These are phyloP conservation scores for Chrysoporthe cubensis DNA, from an alignment of 2,329 filamentous ascomycete species.

Conservation along the genomic window DNA sequence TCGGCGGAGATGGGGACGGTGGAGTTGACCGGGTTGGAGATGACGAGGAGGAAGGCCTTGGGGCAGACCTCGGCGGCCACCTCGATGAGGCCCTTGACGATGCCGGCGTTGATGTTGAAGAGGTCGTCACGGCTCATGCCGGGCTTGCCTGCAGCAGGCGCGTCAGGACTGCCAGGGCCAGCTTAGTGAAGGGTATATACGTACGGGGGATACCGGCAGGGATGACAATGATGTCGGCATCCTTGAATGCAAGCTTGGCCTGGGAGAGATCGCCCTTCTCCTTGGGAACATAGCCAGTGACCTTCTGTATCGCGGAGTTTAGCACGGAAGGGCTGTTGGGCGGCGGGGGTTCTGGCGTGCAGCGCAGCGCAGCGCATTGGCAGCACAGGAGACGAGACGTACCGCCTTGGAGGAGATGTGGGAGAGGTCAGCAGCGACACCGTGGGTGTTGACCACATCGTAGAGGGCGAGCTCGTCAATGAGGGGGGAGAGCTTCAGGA, in stretches of 20 bases:
- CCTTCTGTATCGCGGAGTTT: slow-evolving; percentile 61
- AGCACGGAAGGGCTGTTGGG: slow-evolving; percentile 11
- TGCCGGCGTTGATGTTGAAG: slow-evolving; percentile 99
- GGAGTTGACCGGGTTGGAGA: slow-evolving; percentile 99
- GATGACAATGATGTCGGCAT: slow-evolving; percentile 95
- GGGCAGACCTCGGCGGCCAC: slow-evolving; percentile 84
- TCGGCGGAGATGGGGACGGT: slow-evolving; percentile 97
- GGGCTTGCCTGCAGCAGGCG: slow-evolving; percentile 76
- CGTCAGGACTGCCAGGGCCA: slow-evolving; percentile 19
- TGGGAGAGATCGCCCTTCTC: slow-evolving; percentile 68
- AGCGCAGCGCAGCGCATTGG: not conserved
- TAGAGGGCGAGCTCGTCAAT: slow-evolving; percentile 94
- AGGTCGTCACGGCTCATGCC: slow-evolving; percentile 99
- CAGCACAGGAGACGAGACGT: slow-evolving; percentile 36
- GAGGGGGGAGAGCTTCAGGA: slow-evolving; percentile 87
- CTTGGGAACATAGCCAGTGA: slow-evolving; percentile 84
- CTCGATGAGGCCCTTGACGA: slow-evolving; percentile 92
- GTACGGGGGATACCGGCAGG: slow-evolving; percentile 96
- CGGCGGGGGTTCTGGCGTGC: slow-evolving; percentile 1
- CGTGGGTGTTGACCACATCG: slow-evolving; percentile 99
- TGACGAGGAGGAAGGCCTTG: slow-evolving; percentile 94
- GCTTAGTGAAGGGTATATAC: slow-evolving; percentile 40
- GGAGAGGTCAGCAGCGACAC: slow-evolving; percentile 93
- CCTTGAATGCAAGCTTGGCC: slow-evolving; percentile 79
- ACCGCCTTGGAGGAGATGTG: slow-evolving; percentile 93